A percentile compares a stretch with the other conserved stretches of the same genome.
These are phyloP conservation scores for Jacaranda mimosifolia DNA, from an alignment of 257 asterid genomes.

Conservation along the genomic window DNA sequence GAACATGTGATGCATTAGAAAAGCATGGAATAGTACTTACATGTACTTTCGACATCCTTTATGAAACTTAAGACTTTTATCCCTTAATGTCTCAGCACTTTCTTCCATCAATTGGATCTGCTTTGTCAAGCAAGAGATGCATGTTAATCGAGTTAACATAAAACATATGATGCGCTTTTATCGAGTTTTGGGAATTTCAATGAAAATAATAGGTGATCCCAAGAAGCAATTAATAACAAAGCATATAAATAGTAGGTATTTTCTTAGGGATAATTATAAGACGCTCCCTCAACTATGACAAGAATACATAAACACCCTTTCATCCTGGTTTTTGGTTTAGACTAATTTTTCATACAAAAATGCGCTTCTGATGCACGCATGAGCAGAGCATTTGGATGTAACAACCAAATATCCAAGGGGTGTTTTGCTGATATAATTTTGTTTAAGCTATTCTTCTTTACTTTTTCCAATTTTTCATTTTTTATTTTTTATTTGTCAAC, in stretches of 20 bases:
- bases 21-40: constrained; percentile 53
- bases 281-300: not conserved
- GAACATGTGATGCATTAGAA: constrained; percentile 20
- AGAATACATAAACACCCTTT: not conserved
- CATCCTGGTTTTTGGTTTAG: not conserved
- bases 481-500: not conserved
- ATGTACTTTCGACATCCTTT: constrained; percentile 94
- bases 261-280: not conserved
- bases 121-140: constrained; percentile 43
- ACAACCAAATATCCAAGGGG: not conserved
- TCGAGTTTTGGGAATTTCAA: constrained; percentile 4
- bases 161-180: constrained; percentile 11
- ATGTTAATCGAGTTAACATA: constrained; percentile 35
- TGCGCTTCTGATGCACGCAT: not conserved
- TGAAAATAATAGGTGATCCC: constrained; percentile 2
- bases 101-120: constrained; percentile 97
- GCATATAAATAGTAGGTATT: not conserved
- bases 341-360: not conserved
- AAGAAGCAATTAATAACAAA: not conserved
- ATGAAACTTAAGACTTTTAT: constrained; percentile 84
- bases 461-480: not conserved
- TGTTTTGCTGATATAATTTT: not conserved
- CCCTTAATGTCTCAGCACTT: constrained; percentile 80
- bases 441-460: not conserved
- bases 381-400: not conserved